Conservation (phyloP, 352 stramenopile genomes). For the Phytophthora colocasiae region DNA sequence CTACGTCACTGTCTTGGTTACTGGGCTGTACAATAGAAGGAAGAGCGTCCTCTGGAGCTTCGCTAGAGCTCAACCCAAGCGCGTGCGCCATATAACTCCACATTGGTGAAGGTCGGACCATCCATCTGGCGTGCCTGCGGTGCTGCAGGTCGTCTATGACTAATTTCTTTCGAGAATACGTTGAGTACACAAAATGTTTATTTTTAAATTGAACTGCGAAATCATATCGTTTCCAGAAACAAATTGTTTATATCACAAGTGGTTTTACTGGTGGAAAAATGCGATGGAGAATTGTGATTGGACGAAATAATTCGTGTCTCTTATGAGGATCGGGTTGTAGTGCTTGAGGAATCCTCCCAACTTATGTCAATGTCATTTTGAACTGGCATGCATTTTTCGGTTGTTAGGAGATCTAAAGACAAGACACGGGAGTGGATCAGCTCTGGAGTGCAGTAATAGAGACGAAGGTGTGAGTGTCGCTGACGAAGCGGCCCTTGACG, state of each 20-base stretch:
- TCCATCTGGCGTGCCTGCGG: constrained; percentile 15
- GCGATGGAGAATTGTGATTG: neutral
- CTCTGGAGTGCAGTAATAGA: constrained; percentile 72
- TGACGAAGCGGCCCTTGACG: constrained; percentile 70
- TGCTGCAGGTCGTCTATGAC: neutral
- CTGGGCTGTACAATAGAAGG: constrained; percentile 5
- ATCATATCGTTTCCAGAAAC: constrained; percentile 1
- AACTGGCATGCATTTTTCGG: constrained; percentile 20
- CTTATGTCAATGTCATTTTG: neutral
- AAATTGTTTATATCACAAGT: neutral
- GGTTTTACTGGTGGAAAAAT: constrained; percentile 12
- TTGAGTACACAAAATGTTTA: neutral
- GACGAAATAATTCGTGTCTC: neutral
- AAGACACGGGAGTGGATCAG: constrained; percentile 18
- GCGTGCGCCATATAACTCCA: constrained; percentile 44
- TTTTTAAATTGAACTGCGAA: neutral
- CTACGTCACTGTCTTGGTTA: constrained; percentile 28
- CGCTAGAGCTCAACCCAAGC: constrained; percentile 21
- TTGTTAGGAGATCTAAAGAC: constrained; percentile 3
- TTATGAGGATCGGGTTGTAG: constrained; percentile 1
- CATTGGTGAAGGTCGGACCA: constrained; percentile 31
- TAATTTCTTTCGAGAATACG: constrained; percentile 14
- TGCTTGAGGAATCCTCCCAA: constrained; percentile 1
- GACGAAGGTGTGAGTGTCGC: constrained; percentile 62
- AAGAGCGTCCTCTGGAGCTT: neutral